Base-by-base conservation (phyloP, 345 rosid species). In the Citrus inodora region DNA sequence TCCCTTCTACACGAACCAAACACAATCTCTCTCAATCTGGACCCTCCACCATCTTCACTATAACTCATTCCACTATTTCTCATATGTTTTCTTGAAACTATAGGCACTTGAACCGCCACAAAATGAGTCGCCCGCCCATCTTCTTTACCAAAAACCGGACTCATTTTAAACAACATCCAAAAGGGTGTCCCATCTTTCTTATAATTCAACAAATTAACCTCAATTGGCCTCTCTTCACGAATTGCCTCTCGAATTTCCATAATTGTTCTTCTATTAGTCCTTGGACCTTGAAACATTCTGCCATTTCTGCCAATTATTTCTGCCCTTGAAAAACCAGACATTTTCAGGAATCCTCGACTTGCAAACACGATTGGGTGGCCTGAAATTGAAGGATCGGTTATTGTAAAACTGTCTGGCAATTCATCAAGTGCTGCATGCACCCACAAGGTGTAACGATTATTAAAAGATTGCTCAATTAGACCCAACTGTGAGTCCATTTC, bases 311-410 rank as follows among this genome's bases (percentile, higher is more conserved):
- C 99, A 38, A 96, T 67, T 24, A 96, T 93, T 51, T 96, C 93
- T 46, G 89, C 92, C 11, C 59, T 70, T 0, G 92, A 78, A 75
- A 90, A 96, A 0, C 97, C 95, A 1, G 90, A 81, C 95, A 92
- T 90, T 79, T 96, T 90, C 60, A 90, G 60, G 80, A 96, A 96
- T 73, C 94, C 92, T 1, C 72, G 56, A 85, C 97, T 92, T 8
- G 98, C 98, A 76, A 88, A 94, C 63, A 96, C 97, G 37, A 96
- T 94, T 17, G 98, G 99, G 84, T 96, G 97, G 59, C 94, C 97
- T 68, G 93, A 78, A 17, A 92, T 84, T 68, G 85, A 80, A 60
- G 99, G 99, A 80, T 94, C 99, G 30, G 95, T 94, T 76, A 96
- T 92, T 21, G 94, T 96, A 87, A 96, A 96, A 78, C 75, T 88